Evolutionary conservation across 257 asterid species (phyloP).

Genomic region (Gentiana dahurica): DNA sequence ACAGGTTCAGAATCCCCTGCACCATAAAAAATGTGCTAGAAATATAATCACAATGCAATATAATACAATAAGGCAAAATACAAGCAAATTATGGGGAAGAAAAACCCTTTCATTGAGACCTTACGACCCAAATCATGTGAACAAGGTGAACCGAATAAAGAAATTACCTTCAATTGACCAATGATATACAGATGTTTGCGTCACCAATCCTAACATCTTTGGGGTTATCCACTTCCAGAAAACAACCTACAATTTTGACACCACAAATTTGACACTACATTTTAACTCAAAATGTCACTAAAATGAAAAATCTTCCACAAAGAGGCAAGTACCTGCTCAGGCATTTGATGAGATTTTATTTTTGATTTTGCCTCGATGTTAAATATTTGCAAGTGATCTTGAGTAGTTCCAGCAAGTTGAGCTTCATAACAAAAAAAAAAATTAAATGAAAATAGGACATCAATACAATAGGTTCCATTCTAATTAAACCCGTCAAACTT

Average conservation of each 20-base stretch:
- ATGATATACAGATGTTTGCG: conserved; percentile 86
- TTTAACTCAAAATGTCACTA: background rate
- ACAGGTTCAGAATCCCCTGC: conserved; percentile 91
- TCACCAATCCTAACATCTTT: conserved; percentile 91
- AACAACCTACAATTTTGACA: conserved; percentile 42
- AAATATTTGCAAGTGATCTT: conserved; percentile 96
- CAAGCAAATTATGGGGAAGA: no score
- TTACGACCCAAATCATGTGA: conserved; percentile 2
- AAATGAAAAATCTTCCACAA: background rate
- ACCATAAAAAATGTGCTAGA: conserved; percentile 7
- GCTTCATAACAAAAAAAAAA: conserved; percentile 44
- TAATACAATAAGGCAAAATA: no score
- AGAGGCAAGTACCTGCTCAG: conserved; percentile 68
- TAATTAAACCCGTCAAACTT: no score
- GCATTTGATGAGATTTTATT: conserved; percentile 93
- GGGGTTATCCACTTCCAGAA: conserved; percentile 98
- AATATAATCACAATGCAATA: no score
- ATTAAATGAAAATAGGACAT: background rate
- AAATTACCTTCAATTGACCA: conserved; percentile 85
- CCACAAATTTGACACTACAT: background rate
- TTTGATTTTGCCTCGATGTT: conserved; percentile 95
- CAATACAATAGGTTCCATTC: no score
- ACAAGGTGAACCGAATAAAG: background rate
- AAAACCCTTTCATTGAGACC: no score
- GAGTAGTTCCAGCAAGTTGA: conserved; percentile 91